Conservation (phyloP, 2,329 filamentous ascomycete species). For the Bipolaris gigantea region DNA sequence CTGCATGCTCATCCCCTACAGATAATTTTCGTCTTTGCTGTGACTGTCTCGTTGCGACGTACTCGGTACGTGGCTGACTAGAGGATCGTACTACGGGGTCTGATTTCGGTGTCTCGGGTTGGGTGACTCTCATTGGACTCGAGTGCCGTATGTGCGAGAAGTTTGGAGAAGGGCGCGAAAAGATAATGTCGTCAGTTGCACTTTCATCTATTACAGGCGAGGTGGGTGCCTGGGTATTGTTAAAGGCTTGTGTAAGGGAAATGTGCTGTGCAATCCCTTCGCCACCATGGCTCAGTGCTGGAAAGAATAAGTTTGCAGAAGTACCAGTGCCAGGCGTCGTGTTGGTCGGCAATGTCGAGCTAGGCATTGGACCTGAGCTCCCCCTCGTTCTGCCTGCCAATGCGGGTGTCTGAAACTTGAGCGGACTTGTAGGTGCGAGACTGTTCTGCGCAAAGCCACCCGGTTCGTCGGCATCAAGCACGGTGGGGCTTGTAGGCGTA, state of each 20-base stretch:
- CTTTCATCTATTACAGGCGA: slow-evolving; percentile 47
- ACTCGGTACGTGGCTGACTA: slow-evolving; percentile 49
- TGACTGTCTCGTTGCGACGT: slow-evolving; percentile 50
- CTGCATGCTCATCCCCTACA: slow-evolving; percentile 14
- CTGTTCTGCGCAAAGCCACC: slow-evolving; percentile 21
- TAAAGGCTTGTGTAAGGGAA: slow-evolving; percentile 52
- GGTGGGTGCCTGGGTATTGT: slow-evolving; percentile 50
- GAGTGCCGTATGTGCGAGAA: slow-evolving; percentile 42
- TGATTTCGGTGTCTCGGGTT: slow-evolving; percentile 19
- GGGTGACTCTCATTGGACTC: slow-evolving; percentile 43
- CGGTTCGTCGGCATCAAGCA: slow-evolving; percentile 30
- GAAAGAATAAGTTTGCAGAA: slow-evolving; percentile 41
- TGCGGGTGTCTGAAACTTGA: slow-evolving; percentile 49
- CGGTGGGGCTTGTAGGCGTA: slow-evolving; percentile 36
- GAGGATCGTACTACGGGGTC: slow-evolving; percentile 34
- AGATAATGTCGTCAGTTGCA: slow-evolving; percentile 48
- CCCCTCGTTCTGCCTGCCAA: slow-evolving; percentile 46
- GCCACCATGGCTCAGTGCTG: slow-evolving; percentile 28
- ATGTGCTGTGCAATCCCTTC: slow-evolving; percentile 35
- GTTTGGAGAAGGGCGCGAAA: slow-evolving; percentile 52
- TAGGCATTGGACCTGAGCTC: slow-evolving; percentile 45
- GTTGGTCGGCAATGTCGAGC: slow-evolving; percentile 42
- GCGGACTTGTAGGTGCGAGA: slow-evolving; percentile 33
- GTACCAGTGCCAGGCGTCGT: slow-evolving; percentile 48
- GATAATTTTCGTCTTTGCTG: slow-evolving; percentile 44